phyloP scores from a whole-genome alignment of 2,329 filamentous ascomycete species.

The Orbilia oligospora region DNA sequence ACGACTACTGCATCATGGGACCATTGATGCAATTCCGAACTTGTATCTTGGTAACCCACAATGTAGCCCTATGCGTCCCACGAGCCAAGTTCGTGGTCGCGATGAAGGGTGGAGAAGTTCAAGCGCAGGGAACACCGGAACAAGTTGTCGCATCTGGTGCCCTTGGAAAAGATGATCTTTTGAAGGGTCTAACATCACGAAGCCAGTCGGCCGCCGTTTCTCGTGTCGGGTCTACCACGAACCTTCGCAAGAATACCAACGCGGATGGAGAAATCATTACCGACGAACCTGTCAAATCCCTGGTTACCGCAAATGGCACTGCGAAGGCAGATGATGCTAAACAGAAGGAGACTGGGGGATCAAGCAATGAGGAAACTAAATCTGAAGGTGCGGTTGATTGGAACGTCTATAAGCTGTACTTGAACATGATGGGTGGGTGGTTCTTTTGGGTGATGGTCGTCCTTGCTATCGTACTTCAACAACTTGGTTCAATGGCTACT shows the following conservation, averaged over 20 bases:
- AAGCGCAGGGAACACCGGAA: constrained; percentile 80
- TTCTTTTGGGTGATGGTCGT: constrained; percentile 90
- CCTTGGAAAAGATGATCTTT: constrained; percentile 79
- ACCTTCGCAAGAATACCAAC: constrained; percentile 35
- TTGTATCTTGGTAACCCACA: constrained; percentile 96
- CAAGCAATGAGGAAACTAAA: constrained; percentile 79
- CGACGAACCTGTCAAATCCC: constrained; percentile 45
- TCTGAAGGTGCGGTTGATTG: constrained; percentile 89
- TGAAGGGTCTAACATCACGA: constrained; percentile 72
- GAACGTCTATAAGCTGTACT: constrained; percentile 86
- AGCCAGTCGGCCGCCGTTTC: constrained; percentile 80
- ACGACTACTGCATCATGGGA: constrained; percentile 90
- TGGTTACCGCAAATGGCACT: constrained; percentile 62
- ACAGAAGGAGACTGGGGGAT: constrained; percentile 68
- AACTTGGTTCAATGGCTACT: constrained; percentile 86
- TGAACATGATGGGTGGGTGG: constrained; percentile 93
- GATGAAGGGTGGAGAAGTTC: constrained; percentile 87
- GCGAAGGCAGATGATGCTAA: constrained; percentile 69
- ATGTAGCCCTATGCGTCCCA: constrained; percentile 87
- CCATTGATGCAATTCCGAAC: constrained; percentile 90
- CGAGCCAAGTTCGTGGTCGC: constrained; percentile 84
- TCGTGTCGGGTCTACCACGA: constrained; percentile 68
- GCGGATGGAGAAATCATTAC: constrained; percentile 37
- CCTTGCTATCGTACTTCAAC: constrained; percentile 83
- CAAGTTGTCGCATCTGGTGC: constrained; percentile 89